A percentile compares a stretch with the other conserved stretches of the same genome.
Conservation (phyloP, 208 protist species). For the Trypanosoma mega region DNA sequence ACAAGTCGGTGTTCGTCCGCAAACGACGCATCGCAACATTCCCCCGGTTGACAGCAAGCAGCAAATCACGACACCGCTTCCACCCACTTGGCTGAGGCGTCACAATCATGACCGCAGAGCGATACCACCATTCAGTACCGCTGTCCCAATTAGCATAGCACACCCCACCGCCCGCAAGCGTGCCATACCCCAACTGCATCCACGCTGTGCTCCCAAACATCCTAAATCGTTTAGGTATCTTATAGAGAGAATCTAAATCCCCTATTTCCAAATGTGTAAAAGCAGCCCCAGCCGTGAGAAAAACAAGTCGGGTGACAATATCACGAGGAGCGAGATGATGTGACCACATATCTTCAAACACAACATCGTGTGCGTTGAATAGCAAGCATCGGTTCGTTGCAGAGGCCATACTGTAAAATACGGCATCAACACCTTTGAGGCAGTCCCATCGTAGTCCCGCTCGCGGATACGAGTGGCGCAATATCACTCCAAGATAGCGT, state of each 20-base stretch:
- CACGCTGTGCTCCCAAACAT: slow-evolving; percentile 6
- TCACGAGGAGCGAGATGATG: neutral
- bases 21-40: neutral
- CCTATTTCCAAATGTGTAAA: neutral
- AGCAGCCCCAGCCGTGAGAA: slow-evolving; percentile 5
- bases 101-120: slow-evolving; percentile 12
- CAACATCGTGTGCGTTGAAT: slow-evolving; percentile 7
- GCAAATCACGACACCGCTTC: slow-evolving; percentile 3
- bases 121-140: slow-evolving; percentile 26
- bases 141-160: slow-evolving; percentile 18
- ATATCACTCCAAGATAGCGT: slow-evolving; percentile 12
- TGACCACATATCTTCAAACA: neutral
- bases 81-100: slow-evolving; percentile 15
- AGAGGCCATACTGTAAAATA: slow-evolving; percentile 18
- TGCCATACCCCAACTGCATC: slow-evolving; percentile 18
- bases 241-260: neutral
- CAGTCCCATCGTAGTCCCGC: slow-evolving; percentile 9
- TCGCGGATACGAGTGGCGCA: slow-evolving; percentile 21
- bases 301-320: neutral
- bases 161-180: slow-evolving; percentile 10
- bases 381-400: slow-evolving; percentile 5
- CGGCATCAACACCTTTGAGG: slow-evolving; percentile 27
- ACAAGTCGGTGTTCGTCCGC: neutral
- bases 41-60: neutral
- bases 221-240: slow-evolving; percentile 3